Conservation (phyloP, 345 rosid genomes). For the Arabis hirsuta region DNA sequence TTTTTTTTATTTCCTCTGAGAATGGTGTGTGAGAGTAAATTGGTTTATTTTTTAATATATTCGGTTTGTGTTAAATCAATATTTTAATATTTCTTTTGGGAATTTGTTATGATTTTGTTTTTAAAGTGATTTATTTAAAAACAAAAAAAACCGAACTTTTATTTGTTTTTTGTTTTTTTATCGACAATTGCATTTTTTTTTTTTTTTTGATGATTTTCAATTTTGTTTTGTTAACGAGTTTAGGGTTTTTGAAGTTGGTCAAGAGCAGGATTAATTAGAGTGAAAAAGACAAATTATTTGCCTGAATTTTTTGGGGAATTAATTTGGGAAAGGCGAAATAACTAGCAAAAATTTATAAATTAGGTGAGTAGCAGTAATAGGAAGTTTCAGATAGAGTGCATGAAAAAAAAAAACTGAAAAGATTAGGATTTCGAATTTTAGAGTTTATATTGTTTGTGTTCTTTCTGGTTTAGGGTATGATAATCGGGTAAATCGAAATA, state of each 20-base stretch:
- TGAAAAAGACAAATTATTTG: too few species aligned
- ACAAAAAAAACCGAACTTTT: not conserved
- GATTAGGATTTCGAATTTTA: too few species aligned
- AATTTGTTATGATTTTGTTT: conserved; percentile 25
- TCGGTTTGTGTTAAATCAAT: conserved; percentile 21
- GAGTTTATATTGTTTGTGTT: too few species aligned
- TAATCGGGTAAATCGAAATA: too few species aligned
- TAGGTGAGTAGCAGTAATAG: too few species aligned
- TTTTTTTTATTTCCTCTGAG: not conserved
- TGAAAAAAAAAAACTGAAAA: too few species aligned
- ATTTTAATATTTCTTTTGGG: conserved; percentile 22
- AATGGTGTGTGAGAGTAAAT: conserved; percentile 1
- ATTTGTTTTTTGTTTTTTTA: not conserved
- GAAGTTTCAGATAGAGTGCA: too few species aligned
- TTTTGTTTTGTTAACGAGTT: too few species aligned
- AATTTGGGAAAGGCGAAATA: too few species aligned
- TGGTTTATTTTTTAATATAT: not conserved
- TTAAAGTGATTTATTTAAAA: not conserved
- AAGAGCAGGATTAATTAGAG: not conserved
- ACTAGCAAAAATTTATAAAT: too few species aligned
- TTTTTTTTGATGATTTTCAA: not conserved
- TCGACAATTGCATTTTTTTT: not conserved
- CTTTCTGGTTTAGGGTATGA: too few species aligned
- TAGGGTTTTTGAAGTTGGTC: conserved; percentile 18
- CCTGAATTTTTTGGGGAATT: too few species aligned